Percentiles rank a stretch among this genome's conserved stretches.
Evolutionary conservation across 2,329 filamentous ascomycete species (phyloP).

Genomic region (Colletotrichum gloeosporioides): DNA sequence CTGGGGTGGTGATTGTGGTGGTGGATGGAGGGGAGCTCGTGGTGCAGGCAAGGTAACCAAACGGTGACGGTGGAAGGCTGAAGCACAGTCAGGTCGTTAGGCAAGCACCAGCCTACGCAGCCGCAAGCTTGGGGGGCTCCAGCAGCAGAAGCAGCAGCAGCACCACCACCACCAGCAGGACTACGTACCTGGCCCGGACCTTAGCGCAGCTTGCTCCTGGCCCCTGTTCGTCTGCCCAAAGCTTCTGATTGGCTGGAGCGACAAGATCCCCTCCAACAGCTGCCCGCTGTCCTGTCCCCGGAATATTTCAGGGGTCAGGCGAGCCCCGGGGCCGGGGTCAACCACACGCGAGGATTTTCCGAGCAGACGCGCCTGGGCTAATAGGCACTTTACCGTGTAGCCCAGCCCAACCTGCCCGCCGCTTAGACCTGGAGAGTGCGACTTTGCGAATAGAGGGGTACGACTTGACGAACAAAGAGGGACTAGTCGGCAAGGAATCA

Average conservation of each 20-base stretch:
- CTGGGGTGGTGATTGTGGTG: neutral
- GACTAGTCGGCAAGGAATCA: neutral
- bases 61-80: constrained; percentile 20
- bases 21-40: constrained; percentile 18
- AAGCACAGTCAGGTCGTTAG: constrained; percentile 25
- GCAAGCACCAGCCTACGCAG: constrained; percentile 47
- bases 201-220: neutral
- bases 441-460: constrained; percentile 9
- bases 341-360: constrained; percentile 21
- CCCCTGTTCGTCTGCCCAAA: neutral
- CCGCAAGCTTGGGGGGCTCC: constrained; percentile 15
- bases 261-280: neutral
- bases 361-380: constrained; percentile 17
- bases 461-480: neutral
- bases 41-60: constrained; percentile 14
- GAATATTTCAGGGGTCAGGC: constrained; percentile 13
- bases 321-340: neutral
- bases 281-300: neutral
- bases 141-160: neutral
- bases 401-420: neutral
- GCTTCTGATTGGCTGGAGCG: constrained; percentile 5
- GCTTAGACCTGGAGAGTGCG: neutral
- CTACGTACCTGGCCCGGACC: neutral
- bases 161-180: neutral
- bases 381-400: constrained; percentile 9